Evolutionary conservation across 2,329 filamentous ascomycete genomes (phyloP).

Genomic region (Aaosphaeria pasadenensis): DNA sequence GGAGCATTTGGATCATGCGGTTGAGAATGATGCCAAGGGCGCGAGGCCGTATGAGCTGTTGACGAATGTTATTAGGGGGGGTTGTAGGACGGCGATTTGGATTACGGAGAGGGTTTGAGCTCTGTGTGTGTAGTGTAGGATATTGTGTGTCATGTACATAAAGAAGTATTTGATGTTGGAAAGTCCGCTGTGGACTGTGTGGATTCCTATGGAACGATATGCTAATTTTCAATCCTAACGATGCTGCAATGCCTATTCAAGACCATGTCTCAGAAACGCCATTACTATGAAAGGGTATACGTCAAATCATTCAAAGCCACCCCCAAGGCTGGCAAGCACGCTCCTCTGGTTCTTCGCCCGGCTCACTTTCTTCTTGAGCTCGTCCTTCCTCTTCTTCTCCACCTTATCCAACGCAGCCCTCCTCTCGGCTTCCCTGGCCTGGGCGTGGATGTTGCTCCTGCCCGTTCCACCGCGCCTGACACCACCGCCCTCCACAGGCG

Average conservation of each 20-base stretch:
- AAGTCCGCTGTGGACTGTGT: no score
- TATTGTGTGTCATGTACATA: not conserved
- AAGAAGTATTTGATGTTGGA: not conserved
- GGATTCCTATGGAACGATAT: no score
- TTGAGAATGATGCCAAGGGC: conserved; percentile 88
- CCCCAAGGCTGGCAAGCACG: conserved; percentile 28
- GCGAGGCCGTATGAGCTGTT: conserved; percentile 87
- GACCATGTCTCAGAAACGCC: no score
- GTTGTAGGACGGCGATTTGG: conserved; percentile 91
- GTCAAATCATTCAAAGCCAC: conserved; percentile 31
- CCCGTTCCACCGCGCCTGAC: conserved; percentile 52
- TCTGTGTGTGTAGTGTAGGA: not conserved
- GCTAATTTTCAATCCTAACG: no score
- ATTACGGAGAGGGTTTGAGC: conserved; percentile 69
- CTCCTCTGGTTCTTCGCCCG: conserved; percentile 27
- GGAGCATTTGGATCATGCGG: conserved; percentile 92
- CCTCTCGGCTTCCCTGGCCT: conserved; percentile 58
- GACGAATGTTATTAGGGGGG: conserved; percentile 82
- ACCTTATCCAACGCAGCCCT: conserved; percentile 49
- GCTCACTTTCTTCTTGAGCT: conserved; percentile 44
- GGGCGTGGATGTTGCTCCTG: conserved; percentile 59
- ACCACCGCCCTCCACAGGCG: conserved; percentile 24
- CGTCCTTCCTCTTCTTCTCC: conserved; percentile 50
- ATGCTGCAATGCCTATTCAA: no score
- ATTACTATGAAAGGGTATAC: no score